These are phyloP conservation scores for Boletus rubropictus DNA, from an alignment of 768 basidiomycete genomes.

Conservation along the genomic window DNA sequence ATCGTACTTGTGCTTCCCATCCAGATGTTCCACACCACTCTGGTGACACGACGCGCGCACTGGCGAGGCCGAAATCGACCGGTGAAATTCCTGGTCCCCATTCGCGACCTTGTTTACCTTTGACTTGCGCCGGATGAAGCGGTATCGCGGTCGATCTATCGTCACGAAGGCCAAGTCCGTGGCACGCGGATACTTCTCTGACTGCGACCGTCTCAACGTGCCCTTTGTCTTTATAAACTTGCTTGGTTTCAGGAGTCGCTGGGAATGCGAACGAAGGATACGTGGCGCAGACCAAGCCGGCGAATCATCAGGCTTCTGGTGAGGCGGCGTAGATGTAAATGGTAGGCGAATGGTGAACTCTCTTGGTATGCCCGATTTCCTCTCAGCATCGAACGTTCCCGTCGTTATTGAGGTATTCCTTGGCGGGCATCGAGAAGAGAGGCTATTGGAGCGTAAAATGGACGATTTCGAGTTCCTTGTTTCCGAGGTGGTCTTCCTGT, in stretches of 20 bases:
- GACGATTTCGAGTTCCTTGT: conserved; percentile 4
- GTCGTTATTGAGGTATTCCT: neutral
- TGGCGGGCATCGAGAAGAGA: neutral
- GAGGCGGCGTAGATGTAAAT: conserved; percentile 18
- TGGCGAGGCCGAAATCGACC: neutral
- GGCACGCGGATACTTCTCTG: conserved; percentile 19
- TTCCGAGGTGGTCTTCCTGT: neutral
- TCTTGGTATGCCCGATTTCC: conserved; percentile 3
- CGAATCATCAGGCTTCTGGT: conserved; percentile 1
- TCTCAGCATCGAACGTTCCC: neutral
- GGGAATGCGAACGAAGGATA: conserved; percentile 26
- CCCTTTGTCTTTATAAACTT: neutral
- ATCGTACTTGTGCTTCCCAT: neutral
- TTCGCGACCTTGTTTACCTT: conserved; percentile 2
- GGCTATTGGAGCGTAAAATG: conserved; percentile 10
- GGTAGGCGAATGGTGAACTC: conserved; percentile 22
- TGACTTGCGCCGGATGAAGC: conserved; percentile 10
- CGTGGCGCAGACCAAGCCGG: conserved; percentile 11
- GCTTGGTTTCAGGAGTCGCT: conserved; percentile 6
- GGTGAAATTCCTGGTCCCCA: neutral
- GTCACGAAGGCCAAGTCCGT: conserved; percentile 22
- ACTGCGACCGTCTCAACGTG: conserved; percentile 21
- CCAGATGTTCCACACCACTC: neutral
- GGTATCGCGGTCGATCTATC: conserved; percentile 18
- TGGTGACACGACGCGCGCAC: neutral